Base-by-base conservation (phyloP, 1,139 yeast species). In the Debaryomycetaceae sp. region DNA sequence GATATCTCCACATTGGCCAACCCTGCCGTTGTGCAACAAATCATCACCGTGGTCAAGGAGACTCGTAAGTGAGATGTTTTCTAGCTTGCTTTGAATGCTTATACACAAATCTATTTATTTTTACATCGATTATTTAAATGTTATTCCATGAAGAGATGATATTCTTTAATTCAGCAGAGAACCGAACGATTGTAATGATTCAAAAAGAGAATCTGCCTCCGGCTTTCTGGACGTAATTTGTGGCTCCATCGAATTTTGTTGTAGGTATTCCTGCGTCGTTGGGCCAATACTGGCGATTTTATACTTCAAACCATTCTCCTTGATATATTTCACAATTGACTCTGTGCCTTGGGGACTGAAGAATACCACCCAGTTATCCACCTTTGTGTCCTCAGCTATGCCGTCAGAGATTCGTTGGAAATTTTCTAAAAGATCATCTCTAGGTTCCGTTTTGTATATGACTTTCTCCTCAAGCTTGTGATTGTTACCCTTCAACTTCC, bases 341-440 rank as follows among this genome's bases (percentile, higher is more conserved):
- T 76, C 78, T 0, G 96, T 85, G 0, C 96, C 97, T 52, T 93
- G 96, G 0, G 97, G 96, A 51, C 97, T 88, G 63, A 91, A 93
- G 50, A 93, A 87, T 0, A 90, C 85, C 5, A 90, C 69, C 95
- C 96, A 87, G 43, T 70, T 66, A 8, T 57, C 55, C 6, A 44
- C 38, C 6, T 42, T 47, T 0, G 48, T 45, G 9, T 13, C 33
- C 17, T 41, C 35, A 6, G 33, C 27, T 22, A 46, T 45, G 30
- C 37, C 42, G 6, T 41, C 41, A 45, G 62, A 61, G 20, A 54
- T 49, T 5, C 36, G 36, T 6, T 54, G 39, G 52, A 78, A 82
- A 42, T 76, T 66, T 0, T 59, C 62, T 6, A 70, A 59, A 6
- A 80, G 76, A 46, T 80, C 80, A 0, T 62, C 62, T 44, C 82